These are phyloP conservation scores for Salvia splendens DNA, from an alignment of 257 asterid genomes.

Conservation along the genomic window DNA sequence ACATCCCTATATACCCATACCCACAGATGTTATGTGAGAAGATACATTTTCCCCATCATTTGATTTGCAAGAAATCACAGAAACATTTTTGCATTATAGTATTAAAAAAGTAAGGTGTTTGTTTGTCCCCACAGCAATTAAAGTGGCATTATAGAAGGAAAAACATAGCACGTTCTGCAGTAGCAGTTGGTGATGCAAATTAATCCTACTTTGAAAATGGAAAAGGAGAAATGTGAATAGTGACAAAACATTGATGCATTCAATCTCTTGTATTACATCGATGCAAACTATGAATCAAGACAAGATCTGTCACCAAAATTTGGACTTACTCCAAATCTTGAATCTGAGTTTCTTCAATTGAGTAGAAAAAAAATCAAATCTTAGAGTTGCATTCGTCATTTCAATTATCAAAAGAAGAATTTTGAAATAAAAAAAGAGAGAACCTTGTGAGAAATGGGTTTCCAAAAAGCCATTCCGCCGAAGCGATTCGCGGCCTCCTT, in stretches of 20 bases:
- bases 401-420: not conserved
- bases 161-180: slow-evolving; percentile 11
- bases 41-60: not conserved
- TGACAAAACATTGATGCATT: slow-evolving; percentile 17
- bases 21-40: no score
- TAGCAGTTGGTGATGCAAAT: slow-evolving; percentile 17
- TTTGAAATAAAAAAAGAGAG: not conserved
- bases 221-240: slow-evolving; percentile 27
- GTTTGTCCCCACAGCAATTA: slow-evolving; percentile 21
- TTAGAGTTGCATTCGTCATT: not conserved
- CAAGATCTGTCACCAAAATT: slow-evolving; percentile 9
- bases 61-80: slow-evolving; percentile 13
- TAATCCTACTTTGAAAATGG: slow-evolving; percentile 20
- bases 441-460: slow-evolving; percentile 52
- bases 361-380: not conserved
- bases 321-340: slow-evolving; percentile 9
- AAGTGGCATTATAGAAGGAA: slow-evolving; percentile 6
- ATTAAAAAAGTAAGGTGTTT: not conserved
- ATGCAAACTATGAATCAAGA: slow-evolving; percentile 21
- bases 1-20: no score
- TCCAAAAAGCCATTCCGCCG: slow-evolving; percentile 97
- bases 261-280: slow-evolving; percentile 13
- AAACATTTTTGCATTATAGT: not conserved
- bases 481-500: slow-evolving; percentile 85
- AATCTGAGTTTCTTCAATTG: not conserved